These are phyloP conservation scores for Rhizophagus sp. DNA, from an alignment of 192 early-diverging fungal species.

Conservation along the genomic window DNA sequence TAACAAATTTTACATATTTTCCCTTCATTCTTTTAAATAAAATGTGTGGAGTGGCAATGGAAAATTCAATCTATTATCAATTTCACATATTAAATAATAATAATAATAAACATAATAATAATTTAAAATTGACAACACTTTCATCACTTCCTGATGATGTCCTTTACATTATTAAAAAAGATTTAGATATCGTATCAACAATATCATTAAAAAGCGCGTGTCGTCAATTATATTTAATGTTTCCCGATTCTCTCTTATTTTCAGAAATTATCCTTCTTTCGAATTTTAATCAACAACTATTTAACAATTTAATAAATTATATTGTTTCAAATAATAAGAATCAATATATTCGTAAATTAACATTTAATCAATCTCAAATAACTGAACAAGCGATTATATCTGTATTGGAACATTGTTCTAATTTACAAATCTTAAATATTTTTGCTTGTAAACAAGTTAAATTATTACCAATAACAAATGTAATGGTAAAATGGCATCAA, in stretches of 20 bases:
- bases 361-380: slow-evolving; percentile 3
- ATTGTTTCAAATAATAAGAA: background rate
- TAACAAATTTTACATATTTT: too few relatives aligned
- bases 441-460: background rate
- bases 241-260: background rate
- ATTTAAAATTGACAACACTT: background rate
- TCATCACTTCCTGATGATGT: slow-evolving; percentile 5
- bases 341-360: slow-evolving; percentile 5
- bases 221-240: background rate
- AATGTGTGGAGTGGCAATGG: too few relatives aligned
- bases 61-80: too few relatives aligned
- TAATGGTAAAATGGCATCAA: background rate
- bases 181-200: slow-evolving; percentile 6
- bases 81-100: too few relatives aligned
- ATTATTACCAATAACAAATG: slow-evolving; percentile 3
- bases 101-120: background rate
- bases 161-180: slow-evolving; percentile 6
- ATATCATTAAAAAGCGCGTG: background rate
- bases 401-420: background rate
- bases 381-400: background rate
- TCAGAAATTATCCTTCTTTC: background rate
- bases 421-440: background rate
- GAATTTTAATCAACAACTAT: background rate
- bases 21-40: too few relatives aligned
- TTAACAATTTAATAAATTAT: slow-evolving; percentile 2